phyloP scores from a whole-genome alignment of 768 basidiomycete genomes.

The Kwoniella sp. region DNA sequence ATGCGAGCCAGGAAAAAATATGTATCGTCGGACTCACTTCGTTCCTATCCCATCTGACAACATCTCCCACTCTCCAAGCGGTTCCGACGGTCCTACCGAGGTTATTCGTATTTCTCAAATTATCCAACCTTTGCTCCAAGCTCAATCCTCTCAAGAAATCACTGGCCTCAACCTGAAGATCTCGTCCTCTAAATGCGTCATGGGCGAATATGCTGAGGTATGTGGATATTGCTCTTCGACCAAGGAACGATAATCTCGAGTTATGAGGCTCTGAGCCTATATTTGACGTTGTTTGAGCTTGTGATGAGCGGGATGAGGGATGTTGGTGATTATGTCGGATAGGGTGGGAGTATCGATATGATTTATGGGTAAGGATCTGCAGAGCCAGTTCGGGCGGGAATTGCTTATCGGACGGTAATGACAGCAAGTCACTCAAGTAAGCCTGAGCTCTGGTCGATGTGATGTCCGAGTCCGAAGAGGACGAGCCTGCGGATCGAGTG shows the following conservation, averaged over 20 bases:
- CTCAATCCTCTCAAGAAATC: constrained; percentile 37
- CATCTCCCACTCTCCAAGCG: constrained; percentile 43
- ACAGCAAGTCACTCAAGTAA: constrained; percentile 47
- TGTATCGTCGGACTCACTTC: constrained; percentile 26
- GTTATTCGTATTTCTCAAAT: constrained; percentile 44
- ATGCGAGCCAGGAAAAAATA: too few relatives aligned
- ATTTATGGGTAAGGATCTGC: constrained; percentile 55
- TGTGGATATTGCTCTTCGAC: constrained; percentile 44
- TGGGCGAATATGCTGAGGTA: constrained; percentile 52
- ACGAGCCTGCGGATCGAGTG: not conserved
- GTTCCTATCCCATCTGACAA: constrained; percentile 44
- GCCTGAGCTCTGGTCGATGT: constrained; percentile 30
- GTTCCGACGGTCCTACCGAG: constrained; percentile 47
- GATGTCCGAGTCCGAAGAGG: not conserved
- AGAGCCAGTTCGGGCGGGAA: constrained; percentile 50
- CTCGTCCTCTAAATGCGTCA: constrained; percentile 20
- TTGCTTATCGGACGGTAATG: constrained; percentile 36
- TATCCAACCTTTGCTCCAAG: constrained; percentile 44
- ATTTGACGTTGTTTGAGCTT: not conserved
- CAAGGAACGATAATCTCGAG: constrained; percentile 47
- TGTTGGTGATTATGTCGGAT: constrained; percentile 22
- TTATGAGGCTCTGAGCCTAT: constrained; percentile 36
- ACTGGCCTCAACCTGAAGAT: constrained; percentile 3
- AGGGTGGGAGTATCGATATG: constrained; percentile 49
- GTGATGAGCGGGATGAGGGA: not conserved